Conservation (phyloP, 805 yeast species). For the Candida nanaspora region DNA sequence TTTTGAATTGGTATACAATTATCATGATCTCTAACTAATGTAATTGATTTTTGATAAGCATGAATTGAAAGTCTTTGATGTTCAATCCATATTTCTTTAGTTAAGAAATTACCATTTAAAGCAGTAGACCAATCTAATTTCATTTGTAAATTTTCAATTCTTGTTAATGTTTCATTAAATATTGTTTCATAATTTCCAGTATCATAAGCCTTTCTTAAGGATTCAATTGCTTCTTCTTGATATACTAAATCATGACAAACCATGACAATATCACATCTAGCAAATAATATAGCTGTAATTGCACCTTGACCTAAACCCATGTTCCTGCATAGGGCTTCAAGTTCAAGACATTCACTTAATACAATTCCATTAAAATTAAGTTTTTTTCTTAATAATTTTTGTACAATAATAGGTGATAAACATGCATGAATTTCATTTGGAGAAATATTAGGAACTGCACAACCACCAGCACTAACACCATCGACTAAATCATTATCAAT, state of each 20-base stretch:
- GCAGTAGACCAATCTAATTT: constrained; percentile 38
- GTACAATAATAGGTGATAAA: constrained; percentile 44
- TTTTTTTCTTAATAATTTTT: constrained; percentile 42
- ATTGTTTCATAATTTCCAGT: constrained; percentile 35
- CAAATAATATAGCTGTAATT: constrained; percentile 45
- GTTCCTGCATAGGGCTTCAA: constrained; percentile 57
- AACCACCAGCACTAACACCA: constrained; percentile 54
- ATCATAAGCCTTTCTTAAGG: constrained; percentile 22
- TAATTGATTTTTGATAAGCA: constrained; percentile 45
- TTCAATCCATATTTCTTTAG: constrained; percentile 26
- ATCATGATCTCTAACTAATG: constrained; percentile 47
- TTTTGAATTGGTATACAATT: constrained; percentile 41
- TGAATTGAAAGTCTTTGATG: constrained; percentile 36
- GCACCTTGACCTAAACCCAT: constrained; percentile 64
- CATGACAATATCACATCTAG: constrained; percentile 59
- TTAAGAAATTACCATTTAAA: constrained; percentile 26
- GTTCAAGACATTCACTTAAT: constrained; percentile 52
- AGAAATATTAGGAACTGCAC: constrained; percentile 54
- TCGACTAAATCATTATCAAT: constrained; percentile 40
- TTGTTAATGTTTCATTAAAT: constrained; percentile 29
- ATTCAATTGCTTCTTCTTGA: constrained; percentile 49
- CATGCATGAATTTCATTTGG: constrained; percentile 61
- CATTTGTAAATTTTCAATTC: constrained; percentile 38
- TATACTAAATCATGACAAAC: constrained; percentile 49
- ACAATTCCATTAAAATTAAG: constrained; percentile 50